Base-by-base conservation (phyloP, 2,329 filamentous ascomycete genomes). In the Sporothrix humicola region DNA sequence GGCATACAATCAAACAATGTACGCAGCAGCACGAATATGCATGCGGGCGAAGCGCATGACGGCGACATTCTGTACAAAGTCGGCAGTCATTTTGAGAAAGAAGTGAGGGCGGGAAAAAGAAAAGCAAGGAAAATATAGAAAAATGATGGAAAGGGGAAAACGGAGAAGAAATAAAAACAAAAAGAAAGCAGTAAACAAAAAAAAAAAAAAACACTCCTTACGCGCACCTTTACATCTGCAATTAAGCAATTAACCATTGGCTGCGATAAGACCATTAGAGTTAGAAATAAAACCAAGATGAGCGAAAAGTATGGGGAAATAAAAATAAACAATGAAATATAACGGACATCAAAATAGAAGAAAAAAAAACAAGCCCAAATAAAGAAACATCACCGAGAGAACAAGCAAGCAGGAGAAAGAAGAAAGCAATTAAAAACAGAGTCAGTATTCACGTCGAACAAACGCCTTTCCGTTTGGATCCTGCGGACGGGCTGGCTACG, bases 1-100 rank as follows among this genome's bases (percentile, higher is more conserved):
- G 5, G 13, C 63, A 50, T 66, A 17, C 44, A 66, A 66, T 48
- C 44, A 66, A 66, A 23, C 42, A 66, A 48, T 66, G 61, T 48
- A 66, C 42, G 61, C 17, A 66, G 44, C 46, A 10, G 42, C 59
- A 63, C 42, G 20, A 48, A 26, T 15, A 46, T 46, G 61, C 42
- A 23, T 9, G 61, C 17, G 42, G 23, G 20, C 46, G 46, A 20
- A 50, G 46, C 7, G 61, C 23, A 65, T 20, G 42, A 37, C 31
- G 61, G 37, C 20, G 20, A 42, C 42, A 20, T 20, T 46, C 31
- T 37, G 63, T 52, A 31, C 12, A 23, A 12, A 12, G n/a, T 37
- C 63, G 23, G 44, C 23, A 68, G 63, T 68, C 23, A 5, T 65
- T 48, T 48, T 59, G 31, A 44, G 15, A 56, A 23, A 17, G 10